Conservation (phyloP, 768 basidiomycete species). For the Sarcomyxa edulis region DNA sequence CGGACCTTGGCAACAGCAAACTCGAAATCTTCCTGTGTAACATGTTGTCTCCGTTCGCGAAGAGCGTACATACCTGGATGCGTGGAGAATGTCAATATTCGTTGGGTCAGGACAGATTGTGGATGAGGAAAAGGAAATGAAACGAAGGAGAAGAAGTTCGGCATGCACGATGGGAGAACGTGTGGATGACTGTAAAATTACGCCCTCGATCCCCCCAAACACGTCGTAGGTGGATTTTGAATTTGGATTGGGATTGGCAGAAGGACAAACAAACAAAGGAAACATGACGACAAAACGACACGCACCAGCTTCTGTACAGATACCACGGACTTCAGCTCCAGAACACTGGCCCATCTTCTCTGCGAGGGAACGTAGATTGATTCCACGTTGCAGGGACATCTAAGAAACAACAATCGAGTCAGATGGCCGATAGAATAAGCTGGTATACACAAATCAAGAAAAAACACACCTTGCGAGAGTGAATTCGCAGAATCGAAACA, state of each 20-base stretch:
- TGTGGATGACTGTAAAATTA: no score
- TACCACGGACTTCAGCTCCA: slow-evolving; percentile 95
- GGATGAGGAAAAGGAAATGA: neutral
- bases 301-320: slow-evolving; percentile 93
- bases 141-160: neutral
- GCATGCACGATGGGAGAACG: no score
- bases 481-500: slow-evolving; percentile 94
- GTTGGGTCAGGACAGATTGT: neutral
- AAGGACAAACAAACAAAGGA: neutral
- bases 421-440: slow-evolving; percentile 1
- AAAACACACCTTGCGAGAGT: slow-evolving; percentile 77
- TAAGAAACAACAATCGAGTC: slow-evolving; percentile 25
- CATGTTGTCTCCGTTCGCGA: slow-evolving; percentile 91
- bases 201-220: no score
- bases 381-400: slow-evolving; percentile 98
- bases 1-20: slow-evolving; percentile 93
- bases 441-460: neutral
- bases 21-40: slow-evolving; percentile 98
- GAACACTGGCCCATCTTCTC: slow-evolving; percentile 99
- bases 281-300: no score
- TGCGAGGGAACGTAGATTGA: slow-evolving; percentile 91
- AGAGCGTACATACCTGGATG: slow-evolving; percentile 99
- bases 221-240: no score
- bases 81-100: slow-evolving; percentile 3
- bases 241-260: no score